phyloP scores from a whole-genome alignment of 1,139 yeast genomes.

The Torulaspora pretoriensis region DNA sequence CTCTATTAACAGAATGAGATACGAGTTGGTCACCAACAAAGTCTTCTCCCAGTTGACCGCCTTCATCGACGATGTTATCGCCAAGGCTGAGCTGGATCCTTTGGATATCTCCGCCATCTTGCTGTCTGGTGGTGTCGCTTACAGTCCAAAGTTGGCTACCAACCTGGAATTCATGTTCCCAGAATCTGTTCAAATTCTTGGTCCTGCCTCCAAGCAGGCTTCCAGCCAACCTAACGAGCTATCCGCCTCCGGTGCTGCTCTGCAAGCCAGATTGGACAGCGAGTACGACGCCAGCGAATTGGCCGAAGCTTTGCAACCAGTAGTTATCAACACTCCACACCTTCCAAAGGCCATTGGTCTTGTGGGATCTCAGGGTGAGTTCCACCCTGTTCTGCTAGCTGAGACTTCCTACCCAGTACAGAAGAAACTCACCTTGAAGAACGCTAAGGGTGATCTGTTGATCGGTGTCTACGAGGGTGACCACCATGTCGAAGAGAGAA shows the following conservation, averaged over 20 bases:
- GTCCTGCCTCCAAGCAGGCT: conserved; percentile 79
- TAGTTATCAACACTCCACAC: conserved; percentile 87
- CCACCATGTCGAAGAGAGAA: conserved; percentile 72
- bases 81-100: conserved; percentile 79
- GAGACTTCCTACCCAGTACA: conserved; percentile 93
- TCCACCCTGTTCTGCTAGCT: conserved; percentile 68
- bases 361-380: conserved; percentile 65
- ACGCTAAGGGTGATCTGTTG: conserved; percentile 60
- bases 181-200: conserved; percentile 67
- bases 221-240: conserved; percentile 79
- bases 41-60: conserved; percentile 71
- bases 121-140: conserved; percentile 90
- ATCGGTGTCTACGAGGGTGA: conserved; percentile 83
- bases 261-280: conserved; percentile 81
- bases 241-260: conserved; percentile 91
- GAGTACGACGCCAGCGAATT: conserved; percentile 87
- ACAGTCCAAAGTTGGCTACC: conserved; percentile 84
- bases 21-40: conserved; percentile 79
- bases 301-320: conserved; percentile 77
- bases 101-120: conserved; percentile 88
- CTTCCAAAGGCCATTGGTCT: conserved; percentile 81
- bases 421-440: conserved; percentile 63
- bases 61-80: conserved; percentile 69
- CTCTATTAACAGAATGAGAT: conserved; percentile 89
- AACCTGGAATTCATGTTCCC: conserved; percentile 75